Percentiles rank a stretch among this genome's conserved stretches.
These are phyloP conservation scores for Ganoderma boninense DNA, from an alignment of 1,284 basidiomycete genomes.

Conservation along the genomic window DNA sequence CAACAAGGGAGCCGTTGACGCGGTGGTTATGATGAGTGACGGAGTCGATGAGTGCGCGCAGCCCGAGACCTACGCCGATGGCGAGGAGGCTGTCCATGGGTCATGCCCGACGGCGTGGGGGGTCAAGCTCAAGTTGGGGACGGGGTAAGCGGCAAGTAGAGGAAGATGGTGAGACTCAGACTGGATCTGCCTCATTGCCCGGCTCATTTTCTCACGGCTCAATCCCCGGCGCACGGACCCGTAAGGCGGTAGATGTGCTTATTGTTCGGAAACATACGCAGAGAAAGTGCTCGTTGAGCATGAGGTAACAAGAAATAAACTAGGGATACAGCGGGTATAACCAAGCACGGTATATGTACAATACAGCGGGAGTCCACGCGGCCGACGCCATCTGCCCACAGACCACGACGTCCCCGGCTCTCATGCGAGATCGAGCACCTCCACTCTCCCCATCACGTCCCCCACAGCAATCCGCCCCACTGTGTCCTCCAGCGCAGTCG, in stretches of 20 bases:
- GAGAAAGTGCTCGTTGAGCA: background rate
- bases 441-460: conserved; percentile 44
- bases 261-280: conserved; percentile 8
- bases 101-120: conserved; percentile 31
- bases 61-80: conserved; percentile 47
- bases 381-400: conserved; percentile 1
- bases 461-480: conserved; percentile 48
- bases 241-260: background rate
- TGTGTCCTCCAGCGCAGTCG: conserved; percentile 46
- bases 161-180: too few species aligned
- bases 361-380: background rate
- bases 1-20: conserved; percentile 64
- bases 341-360: conserved; percentile 12
- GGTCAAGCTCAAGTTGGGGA: background rate
- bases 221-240: conserved; percentile 14
- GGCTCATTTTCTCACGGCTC: conserved; percentile 23
- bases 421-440: conserved; percentile 47
- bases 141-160: conserved; percentile 5
- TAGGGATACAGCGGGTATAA: conserved; percentile 7
- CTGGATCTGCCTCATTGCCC: conserved; percentile 22
- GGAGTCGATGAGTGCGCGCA: conserved; percentile 45
- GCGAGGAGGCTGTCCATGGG: conserved; percentile 48
- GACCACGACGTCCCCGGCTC: background rate
- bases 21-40: conserved; percentile 57
- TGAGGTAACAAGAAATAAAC: conserved; percentile 1